Percentiles rank a stretch among this genome's conserved stretches.
These are phyloP conservation scores for Tetrapisispora nanseiensis DNA, from an alignment of 805 yeast species.

Conservation along the genomic window DNA sequence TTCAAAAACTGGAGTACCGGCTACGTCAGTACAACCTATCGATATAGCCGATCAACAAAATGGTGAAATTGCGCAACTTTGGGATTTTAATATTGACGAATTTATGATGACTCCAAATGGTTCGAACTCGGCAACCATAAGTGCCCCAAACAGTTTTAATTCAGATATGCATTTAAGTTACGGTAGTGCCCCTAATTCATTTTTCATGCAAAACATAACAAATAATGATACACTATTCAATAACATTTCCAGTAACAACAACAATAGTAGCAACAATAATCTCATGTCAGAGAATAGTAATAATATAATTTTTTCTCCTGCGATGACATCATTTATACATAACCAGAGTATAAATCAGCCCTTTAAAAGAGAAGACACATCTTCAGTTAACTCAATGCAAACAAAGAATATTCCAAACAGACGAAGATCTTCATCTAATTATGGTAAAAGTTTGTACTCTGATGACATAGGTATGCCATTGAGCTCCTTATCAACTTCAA, in stretches of 20 bases:
- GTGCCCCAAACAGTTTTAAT: conserved; percentile 29
- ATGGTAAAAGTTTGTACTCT: conserved; percentile 7
- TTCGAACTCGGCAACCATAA: conserved; percentile 28
- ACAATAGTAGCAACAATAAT: not conserved
- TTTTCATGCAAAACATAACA: conserved; percentile 2
- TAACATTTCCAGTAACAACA: conserved; percentile 1
- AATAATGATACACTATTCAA: not conserved
- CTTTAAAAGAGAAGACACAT: not conserved
- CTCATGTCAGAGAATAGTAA: not conserved
- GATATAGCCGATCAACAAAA: conserved; percentile 26
- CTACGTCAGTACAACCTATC: conserved; percentile 13
- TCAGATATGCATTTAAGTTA: conserved; percentile 15
- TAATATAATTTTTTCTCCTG: not conserved
- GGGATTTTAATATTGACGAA: conserved; percentile 33
- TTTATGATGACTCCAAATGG: conserved; percentile 27
- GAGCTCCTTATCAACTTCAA: conserved; percentile 11
- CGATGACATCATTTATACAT: conserved; percentile 2
- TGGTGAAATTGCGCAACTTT: conserved; percentile 33
- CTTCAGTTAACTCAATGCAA: not conserved
- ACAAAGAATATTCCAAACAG: conserved; percentile 5
- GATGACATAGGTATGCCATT: conserved; percentile 16
- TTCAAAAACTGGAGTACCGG: not conserved
- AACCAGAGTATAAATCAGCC: not conserved
- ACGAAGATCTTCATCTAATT: conserved; percentile 10
- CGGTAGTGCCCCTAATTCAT: conserved; percentile 9